Conservation (phyloP, 306 rosid species). For the Sesbania bispinosa region DNA sequence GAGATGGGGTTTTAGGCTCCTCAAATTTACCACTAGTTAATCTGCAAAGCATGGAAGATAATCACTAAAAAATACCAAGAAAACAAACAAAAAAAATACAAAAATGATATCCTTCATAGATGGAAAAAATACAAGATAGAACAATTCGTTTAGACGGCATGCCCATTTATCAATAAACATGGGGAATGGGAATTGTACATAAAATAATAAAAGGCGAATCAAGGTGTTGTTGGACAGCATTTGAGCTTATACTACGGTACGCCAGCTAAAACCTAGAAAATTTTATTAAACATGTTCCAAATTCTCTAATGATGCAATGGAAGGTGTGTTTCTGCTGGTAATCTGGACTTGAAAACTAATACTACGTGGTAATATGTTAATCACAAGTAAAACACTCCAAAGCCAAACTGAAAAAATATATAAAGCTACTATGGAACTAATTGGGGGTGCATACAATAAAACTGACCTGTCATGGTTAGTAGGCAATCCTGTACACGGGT, state of each 20-base stretch:
- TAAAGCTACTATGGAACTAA: conserved; percentile 6
- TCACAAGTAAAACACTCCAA: background rate
- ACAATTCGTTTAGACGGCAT: background rate
- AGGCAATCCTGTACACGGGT: conserved; percentile 43
- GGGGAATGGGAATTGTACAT: background rate
- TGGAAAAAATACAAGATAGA: background rate
- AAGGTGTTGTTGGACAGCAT: background rate
- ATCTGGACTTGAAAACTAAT: background rate
- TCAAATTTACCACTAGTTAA: conserved; percentile 44
- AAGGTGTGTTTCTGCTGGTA: background rate
- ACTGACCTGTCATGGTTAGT: conserved; percentile 66
- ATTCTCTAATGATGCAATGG: background rate
- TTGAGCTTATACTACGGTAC: background rate
- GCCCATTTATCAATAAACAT: background rate
- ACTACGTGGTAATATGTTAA: background rate
- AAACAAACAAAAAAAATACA: background rate
- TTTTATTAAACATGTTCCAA: background rate
- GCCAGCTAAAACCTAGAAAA: background rate
- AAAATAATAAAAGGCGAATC: background rate
- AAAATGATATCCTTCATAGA: background rate
- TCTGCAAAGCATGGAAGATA: conserved; percentile 44
- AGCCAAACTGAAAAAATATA: background rate
- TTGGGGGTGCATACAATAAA: background rate
- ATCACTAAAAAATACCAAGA: background rate
- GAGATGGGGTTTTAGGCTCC: conserved; percentile 89